Evolutionary conservation across 257 asterid genomes (phyloP).

Genomic region (Schizonepeta tenuifolia): DNA sequence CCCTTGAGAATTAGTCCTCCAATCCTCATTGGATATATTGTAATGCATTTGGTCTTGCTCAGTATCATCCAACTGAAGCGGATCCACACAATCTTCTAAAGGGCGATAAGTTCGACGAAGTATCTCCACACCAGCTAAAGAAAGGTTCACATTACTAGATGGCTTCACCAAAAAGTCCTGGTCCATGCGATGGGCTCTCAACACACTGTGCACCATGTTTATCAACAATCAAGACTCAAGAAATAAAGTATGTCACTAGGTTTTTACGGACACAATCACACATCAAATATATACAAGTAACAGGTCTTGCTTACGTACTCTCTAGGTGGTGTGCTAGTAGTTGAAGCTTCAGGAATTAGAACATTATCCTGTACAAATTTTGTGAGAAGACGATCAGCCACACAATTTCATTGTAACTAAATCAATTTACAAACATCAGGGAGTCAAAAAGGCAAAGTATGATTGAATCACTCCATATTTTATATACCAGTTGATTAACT

Average conservation of each 20-base stretch:
- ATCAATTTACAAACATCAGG: constrained; percentile 7
- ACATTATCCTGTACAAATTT: constrained; percentile 39
- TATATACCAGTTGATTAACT: neutral
- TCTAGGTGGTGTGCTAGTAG: constrained; percentile 60
- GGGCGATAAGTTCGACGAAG: constrained; percentile 46
- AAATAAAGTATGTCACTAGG: constrained; percentile 10
- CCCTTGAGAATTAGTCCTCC: constrained; percentile 2
- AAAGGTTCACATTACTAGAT: constrained; percentile 32
- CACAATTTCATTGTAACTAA: constrained; percentile 11
- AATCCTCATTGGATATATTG: constrained; percentile 31
- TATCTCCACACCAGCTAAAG: constrained; percentile 42
- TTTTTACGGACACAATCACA: neutral
- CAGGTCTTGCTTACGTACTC: constrained; percentile 56
- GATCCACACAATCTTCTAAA: constrained; percentile 62
- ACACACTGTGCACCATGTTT: constrained; percentile 56
- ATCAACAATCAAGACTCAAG: constrained; percentile 12
- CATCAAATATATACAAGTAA: neutral
- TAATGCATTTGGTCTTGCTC: constrained; percentile 44
- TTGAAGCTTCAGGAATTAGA: constrained; percentile 41
- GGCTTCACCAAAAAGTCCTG: constrained; percentile 35
- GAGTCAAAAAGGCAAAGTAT: neutral
- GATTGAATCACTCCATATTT: neutral
- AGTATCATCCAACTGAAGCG: constrained; percentile 49
- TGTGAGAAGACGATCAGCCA: constrained; percentile 17
- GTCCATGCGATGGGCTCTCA: constrained; percentile 45